Conservation (phyloP, 805 yeast genomes). For the Saturnispora besseyi region DNA sequence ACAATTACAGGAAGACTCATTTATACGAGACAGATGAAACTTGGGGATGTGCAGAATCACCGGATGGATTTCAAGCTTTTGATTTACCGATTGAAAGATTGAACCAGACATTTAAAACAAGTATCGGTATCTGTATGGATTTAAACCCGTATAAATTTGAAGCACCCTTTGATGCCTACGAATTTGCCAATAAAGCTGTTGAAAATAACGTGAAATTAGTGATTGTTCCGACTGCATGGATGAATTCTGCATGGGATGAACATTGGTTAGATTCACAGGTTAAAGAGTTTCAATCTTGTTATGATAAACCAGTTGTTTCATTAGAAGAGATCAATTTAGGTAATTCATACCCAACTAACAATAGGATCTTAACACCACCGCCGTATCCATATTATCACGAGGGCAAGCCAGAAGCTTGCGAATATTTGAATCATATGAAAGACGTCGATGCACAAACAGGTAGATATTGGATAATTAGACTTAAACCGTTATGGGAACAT, state of each 20-base stretch:
- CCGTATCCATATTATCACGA: background rate
- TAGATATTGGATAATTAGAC: constrained; percentile 63
- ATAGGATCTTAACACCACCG: constrained; percentile 4
- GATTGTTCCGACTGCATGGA: constrained; percentile 85
- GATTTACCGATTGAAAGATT: constrained; percentile 29
- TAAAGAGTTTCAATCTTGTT: constrained; percentile 14
- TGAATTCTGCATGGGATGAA: constrained; percentile 36
- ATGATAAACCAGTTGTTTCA: constrained; percentile 11
- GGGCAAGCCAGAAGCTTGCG: background rate
- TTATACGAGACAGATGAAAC: constrained; percentile 68
- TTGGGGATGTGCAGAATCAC: constrained; percentile 74
- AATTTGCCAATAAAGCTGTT: constrained; percentile 51
- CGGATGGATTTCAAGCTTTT: constrained; percentile 47
- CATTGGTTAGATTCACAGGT: constrained; percentile 18
- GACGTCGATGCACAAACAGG: constrained; percentile 23
- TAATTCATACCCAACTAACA: constrained; percentile 2
- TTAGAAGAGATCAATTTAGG: constrained; percentile 15
- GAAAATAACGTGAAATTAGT: constrained; percentile 44
- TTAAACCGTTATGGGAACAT: constrained; percentile 27
- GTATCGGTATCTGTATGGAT: constrained; percentile 92
- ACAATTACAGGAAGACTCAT: constrained; percentile 68
- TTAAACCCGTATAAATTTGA: constrained; percentile 76
- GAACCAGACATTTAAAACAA: constrained; percentile 31
- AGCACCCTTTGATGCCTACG: constrained; percentile 70
- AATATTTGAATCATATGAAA: constrained; percentile 9